Evolutionary conservation across 495 filamentous ascomycete genomes (phyloP).

Genomic region (Acidiella bohemica): DNA sequence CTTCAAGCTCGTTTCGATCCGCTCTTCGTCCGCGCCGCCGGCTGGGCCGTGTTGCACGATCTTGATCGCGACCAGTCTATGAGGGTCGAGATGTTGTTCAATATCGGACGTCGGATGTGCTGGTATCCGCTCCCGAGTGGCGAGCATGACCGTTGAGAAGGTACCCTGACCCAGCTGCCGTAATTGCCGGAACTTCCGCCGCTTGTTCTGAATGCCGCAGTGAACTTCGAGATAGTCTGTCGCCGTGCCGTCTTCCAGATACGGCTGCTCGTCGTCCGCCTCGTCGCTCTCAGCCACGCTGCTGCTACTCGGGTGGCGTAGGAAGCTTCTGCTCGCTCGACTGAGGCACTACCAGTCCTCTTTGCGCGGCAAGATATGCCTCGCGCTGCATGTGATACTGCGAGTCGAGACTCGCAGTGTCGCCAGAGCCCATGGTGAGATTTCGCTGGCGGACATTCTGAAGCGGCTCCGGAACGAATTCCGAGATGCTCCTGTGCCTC

Average conservation of each 20-base stretch:
- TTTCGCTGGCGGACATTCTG: constrained; percentile 52
- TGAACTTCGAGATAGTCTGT: constrained; percentile 51
- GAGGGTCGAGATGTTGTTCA: constrained; percentile 36
- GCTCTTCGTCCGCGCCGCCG: constrained; percentile 77
- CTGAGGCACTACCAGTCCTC: constrained; percentile 40
- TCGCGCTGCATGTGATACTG: constrained; percentile 53
- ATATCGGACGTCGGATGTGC: constrained; percentile 30
- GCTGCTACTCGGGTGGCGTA: constrained; percentile 34
- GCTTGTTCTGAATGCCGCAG: constrained; percentile 41
- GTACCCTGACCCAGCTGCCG: constrained; percentile 80
- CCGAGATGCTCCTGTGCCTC: constrained; percentile 73
- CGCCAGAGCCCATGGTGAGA: constrained; percentile 44
- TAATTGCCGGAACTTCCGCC: constrained; percentile 59
- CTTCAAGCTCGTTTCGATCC: constrained; percentile 81
- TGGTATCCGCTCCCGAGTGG: constrained; percentile 44
- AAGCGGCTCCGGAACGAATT: constrained; percentile 63
- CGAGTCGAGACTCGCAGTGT: constrained; percentile 30
- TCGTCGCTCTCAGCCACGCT: constrained; percentile 40
- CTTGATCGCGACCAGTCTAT: constrained; percentile 82
- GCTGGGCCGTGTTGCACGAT: constrained; percentile 88
- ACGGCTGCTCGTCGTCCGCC: constrained; percentile 26
- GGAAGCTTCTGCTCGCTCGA: constrained; percentile 27
- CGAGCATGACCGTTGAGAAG: constrained; percentile 86
- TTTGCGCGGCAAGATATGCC: constrained; percentile 60
- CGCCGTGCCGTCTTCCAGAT: constrained; percentile 34